phyloP scores from a whole-genome alignment of 768 basidiomycete species.

The Leccinum longicurvipes region DNA sequence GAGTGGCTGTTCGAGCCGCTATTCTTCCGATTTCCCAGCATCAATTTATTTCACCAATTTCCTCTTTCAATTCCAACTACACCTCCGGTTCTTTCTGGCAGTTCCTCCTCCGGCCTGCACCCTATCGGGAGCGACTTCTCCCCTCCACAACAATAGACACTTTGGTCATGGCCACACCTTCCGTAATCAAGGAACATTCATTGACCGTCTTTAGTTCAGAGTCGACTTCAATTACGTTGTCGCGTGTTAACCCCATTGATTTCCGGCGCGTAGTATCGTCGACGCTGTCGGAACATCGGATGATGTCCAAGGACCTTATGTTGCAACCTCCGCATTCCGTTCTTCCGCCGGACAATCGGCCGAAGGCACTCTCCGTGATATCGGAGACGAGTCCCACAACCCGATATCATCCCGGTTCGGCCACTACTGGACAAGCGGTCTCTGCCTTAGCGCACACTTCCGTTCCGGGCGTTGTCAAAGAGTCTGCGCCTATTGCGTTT shows the following conservation, averaged over 20 bases:
- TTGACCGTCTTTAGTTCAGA: conserved; percentile 50
- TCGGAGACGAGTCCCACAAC: conserved; percentile 13
- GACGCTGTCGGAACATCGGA: conserved; percentile 26
- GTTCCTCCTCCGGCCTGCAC: conserved; percentile 38
- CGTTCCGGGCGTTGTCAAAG: conserved; percentile 47
- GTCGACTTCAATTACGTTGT: conserved; percentile 32
- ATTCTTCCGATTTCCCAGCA: conserved; percentile 22
- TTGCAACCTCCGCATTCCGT: conserved; percentile 33
- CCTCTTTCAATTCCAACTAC: conserved; percentile 19
- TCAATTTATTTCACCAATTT: conserved; percentile 13
- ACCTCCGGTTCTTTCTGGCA: conserved; percentile 38
- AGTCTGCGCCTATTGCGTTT: conserved; percentile 42
- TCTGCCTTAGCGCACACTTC: conserved; percentile 38
- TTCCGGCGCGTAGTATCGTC: conserved; percentile 18
- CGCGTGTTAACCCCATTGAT: conserved; percentile 25
- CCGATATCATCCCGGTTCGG: conserved; percentile 10
- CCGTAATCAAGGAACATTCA: conserved; percentile 48
- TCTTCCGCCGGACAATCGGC: conserved; percentile 15
- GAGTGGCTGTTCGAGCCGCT: conserved; percentile 39
- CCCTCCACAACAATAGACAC: conserved; percentile 28
- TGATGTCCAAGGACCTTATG: conserved; percentile 35
- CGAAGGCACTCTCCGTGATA: conserved; percentile 32
- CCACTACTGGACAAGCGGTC: conserved; percentile 12
- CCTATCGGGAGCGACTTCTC: conserved; percentile 37
- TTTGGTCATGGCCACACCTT: conserved; percentile 32